Percentiles rank a stretch among this genome's conserved stretches.
Evolutionary conservation across 2,329 filamentous ascomycete genomes (phyloP).

Genomic region (Grosmannia serpens): DNA sequence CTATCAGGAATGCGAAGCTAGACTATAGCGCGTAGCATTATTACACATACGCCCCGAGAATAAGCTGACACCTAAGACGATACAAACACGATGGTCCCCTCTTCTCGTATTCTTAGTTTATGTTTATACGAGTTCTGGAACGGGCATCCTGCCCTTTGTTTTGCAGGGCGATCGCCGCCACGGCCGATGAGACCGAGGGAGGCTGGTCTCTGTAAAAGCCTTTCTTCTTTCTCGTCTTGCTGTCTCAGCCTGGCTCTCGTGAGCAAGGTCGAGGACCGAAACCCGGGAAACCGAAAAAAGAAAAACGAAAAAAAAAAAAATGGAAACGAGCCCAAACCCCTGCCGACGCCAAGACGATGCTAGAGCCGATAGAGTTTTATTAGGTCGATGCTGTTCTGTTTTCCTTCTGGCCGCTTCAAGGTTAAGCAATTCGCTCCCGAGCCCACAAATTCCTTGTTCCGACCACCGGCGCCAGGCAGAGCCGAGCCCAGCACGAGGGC

Average conservation of each 20-base stretch:
- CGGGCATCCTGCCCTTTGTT: background rate
- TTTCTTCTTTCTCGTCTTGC: background rate
- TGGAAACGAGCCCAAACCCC: background rate
- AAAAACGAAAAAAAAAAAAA: background rate
- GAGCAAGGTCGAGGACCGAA: background rate
- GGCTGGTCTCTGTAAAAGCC: background rate
- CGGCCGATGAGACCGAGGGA: background rate
- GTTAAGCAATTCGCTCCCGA: background rate
- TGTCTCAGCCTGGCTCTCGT: background rate
- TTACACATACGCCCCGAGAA: background rate
- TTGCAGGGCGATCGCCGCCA: background rate
- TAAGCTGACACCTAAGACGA: background rate
- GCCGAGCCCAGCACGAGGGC: background rate
- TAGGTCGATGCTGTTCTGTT: background rate
- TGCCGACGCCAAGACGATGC: background rate
- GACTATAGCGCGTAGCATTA: background rate
- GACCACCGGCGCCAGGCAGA: background rate
- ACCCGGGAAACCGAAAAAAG: background rate
- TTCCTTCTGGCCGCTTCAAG: background rate
- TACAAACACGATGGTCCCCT: background rate
- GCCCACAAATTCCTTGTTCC: background rate
- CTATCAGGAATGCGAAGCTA: background rate
- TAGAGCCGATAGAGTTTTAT: background rate
- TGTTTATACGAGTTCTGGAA: background rate
- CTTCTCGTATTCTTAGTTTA: background rate